Conservation (phyloP, 805 yeast genomes). For the Zygotorulaspora danielsina region DNA sequence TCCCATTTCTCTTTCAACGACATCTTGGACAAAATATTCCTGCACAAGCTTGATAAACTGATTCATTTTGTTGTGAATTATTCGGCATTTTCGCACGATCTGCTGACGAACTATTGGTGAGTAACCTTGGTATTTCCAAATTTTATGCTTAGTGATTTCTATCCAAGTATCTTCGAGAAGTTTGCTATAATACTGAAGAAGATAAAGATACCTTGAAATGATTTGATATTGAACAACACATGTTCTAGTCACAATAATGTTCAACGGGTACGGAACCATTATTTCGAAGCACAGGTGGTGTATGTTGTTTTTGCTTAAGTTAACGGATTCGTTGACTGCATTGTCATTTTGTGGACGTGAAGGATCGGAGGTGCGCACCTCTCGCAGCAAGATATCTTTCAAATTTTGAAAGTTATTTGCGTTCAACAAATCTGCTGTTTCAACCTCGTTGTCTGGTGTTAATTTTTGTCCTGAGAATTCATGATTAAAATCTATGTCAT, state of each 20-base stretch:
- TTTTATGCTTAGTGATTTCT: slow-evolving; percentile 52
- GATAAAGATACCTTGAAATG: slow-evolving; percentile 64
- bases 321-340: background rate
- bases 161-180: slow-evolving; percentile 65
- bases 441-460: slow-evolving; percentile 3
- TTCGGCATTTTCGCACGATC: slow-evolving; percentile 51
- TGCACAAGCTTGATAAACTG: slow-evolving; percentile 26
- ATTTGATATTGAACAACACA: slow-evolving; percentile 74
- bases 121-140: slow-evolving; percentile 57
- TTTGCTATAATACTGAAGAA: slow-evolving; percentile 58
- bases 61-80: slow-evolving; percentile 47
- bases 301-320: slow-evolving; percentile 37
- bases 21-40: slow-evolving; percentile 28
- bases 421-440: slow-evolving; percentile 37
- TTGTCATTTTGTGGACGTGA: slow-evolving; percentile 9
- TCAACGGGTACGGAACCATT: slow-evolving; percentile 81
- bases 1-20: slow-evolving; percentile 23
- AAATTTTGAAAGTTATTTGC: slow-evolving; percentile 43
- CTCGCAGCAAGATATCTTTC: slow-evolving; percentile 42
- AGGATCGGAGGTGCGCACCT: slow-evolving; percentile 27
- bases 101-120: slow-evolving; percentile 45
- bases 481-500: slow-evolving; percentile 51
- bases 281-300: slow-evolving; percentile 53
- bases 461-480: background rate
- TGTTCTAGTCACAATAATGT: slow-evolving; percentile 66